Evolutionary conservation across 192 early-diverging fungal species (phyloP).

Genomic region (Ramicandelaber brevisporus): DNA sequence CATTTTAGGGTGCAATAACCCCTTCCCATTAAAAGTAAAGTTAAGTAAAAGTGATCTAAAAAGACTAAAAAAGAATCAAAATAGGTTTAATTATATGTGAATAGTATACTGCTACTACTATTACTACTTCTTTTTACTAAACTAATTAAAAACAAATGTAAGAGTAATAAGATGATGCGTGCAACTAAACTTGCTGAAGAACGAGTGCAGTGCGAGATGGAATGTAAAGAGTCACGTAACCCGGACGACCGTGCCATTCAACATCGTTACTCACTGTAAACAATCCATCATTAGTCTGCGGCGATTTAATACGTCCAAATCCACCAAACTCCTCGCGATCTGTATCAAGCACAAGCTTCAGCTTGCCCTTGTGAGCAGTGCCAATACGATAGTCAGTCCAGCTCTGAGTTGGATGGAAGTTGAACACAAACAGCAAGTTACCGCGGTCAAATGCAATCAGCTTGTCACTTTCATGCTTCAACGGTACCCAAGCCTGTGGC

Average conservation of each 20-base stretch:
- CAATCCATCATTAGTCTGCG: conserved; percentile 22
- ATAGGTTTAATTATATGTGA: too few relatives aligned
- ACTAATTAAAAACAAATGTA: too few relatives aligned
- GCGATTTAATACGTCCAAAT: conserved; percentile 51
- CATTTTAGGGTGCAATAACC: too few relatives aligned
- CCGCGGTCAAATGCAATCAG: conserved; percentile 81
- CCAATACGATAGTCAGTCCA: conserved; percentile 78
- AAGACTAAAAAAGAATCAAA: too few relatives aligned
- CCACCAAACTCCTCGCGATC: conserved; percentile 58
- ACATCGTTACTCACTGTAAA: conserved; percentile 42
- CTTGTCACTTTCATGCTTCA: conserved; percentile 84
- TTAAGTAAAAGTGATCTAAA: too few relatives aligned
- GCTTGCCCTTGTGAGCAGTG: conserved; percentile 33
- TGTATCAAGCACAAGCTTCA: conserved; percentile 49
- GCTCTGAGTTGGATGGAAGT: conserved; percentile 68
- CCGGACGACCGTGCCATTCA: conserved; percentile 40
- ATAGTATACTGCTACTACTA: too few relatives aligned
- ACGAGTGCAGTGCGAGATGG: conserved; percentile 45
- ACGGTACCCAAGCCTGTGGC: conserved; percentile 49
- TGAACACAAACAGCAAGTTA: conserved; percentile 75
- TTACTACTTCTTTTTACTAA: too few relatives aligned
- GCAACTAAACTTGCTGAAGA: conserved; percentile 16
- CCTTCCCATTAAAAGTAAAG: too few relatives aligned
- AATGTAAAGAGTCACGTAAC: conserved; percentile 66
- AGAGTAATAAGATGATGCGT: too few relatives aligned